Evolutionary conservation across 345 rosid species (phyloP), one percentile per base, ranked within the genome.

Genomic region (Camelina neglecta): DNA sequence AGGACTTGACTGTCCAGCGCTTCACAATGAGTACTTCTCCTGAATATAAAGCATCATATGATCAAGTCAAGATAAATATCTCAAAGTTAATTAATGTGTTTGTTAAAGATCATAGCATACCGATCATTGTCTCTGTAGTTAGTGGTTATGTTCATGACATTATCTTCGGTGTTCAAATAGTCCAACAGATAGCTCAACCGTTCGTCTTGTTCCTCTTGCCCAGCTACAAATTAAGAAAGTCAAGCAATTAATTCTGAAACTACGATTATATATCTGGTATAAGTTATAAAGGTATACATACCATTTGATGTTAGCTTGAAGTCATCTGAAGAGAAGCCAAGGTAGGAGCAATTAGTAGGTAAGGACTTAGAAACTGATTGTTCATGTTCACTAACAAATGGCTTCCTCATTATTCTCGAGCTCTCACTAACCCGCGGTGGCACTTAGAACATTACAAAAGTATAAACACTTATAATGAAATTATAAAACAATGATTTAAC

Each of bases 41-140:
- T 78, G 9, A 60, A 60, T 21, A 23, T 11, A 23, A 29, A 29
- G 20, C 9, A 75, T 31, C 13, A 11, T 23, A 44, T 64, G 71
- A 24, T 29, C 21, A 67, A 50, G 62, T 36, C 15, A 54, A 38
- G 7, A 64, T 23, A 12, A 54, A 44, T 7, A 18, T 41, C 56
- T 39, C 33, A 51, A 62, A 21, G 1, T 21, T 21, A 54, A 65
- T 21, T 21, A 54, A 65, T 53, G 13, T 54, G 41, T 71, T 42
- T 12, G 64, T 35, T 47, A 74, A 74, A 66, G 24, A 23, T 39
- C 71, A n/a, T n/a, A 55, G 21, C 49, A 3, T 85, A 94, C 97
- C 97, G 76, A 20, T 92, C 93, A 67, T 71, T 88, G 50, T 86
- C 94, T 58, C 54, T 87, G 80, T 75, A 87, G 63, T 79, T 80